Base-by-base conservation (phyloP, 768 basidiomycete species). In the Suillus plorans region DNA sequence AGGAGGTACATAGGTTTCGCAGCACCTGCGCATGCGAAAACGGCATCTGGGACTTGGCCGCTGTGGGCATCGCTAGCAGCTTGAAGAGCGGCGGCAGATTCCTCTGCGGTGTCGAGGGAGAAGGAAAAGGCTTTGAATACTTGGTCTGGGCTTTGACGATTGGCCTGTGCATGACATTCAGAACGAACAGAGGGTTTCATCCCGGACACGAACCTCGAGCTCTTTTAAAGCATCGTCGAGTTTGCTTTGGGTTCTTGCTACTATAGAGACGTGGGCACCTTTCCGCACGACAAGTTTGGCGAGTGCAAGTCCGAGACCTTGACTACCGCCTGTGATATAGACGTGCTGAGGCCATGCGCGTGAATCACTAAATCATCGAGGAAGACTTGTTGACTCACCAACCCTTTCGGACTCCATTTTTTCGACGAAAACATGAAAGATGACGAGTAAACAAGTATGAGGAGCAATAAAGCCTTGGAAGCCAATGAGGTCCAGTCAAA, bases 211-310 rank as follows among this genome's bases (percentile, higher is more conserved):
- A 62, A 91, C 94, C 82, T 95, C 88, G 34, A 96, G 74, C 52
- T 83, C 77, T 39, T 75, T 77, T 28, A 91, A 70, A 0, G 93
- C 91, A 18, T 76, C 78, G 61, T 86, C 82, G 13, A 95, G 77
- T 64, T 84, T 87, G 53, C 79, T 80, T 69, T 89, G 81, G 60
- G 89, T 87, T 14, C 94, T 82, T 8, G 94, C 94, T 12, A 96
- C 89, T 65, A 96, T 93, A 8, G 91, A 92, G 4, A 96, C 89
- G 67, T 93, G 83, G 0, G 94, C 93, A 0, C 95, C 95, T 64
- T 80, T 80, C 65, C 80, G 77, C 16, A 85, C 84, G 2, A 97
- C 81, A 18, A 89, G 77, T 36, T 83, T 80, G 1, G 94, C 90
- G 9, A 96, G 78, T 0, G 87, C 84, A 2, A 94, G 82, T 1